Evolutionary conservation across 192 early-diverging fungal genomes (phyloP).

Genomic region (Dissophora ornata): DNA sequence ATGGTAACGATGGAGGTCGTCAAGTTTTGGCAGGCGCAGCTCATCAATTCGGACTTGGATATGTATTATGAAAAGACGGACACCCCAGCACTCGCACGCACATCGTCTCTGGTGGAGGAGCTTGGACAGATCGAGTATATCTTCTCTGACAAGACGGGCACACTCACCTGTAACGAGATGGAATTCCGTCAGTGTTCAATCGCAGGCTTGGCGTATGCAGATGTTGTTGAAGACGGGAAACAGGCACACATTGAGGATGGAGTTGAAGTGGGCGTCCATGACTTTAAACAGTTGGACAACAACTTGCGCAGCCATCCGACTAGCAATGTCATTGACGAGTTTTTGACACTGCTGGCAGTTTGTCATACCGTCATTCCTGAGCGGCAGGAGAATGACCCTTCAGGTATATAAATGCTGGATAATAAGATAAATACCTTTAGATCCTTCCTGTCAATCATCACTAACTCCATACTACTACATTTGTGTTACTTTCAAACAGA

Average conservation of each 20-base stretch:
- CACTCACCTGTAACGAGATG: slow-evolving; percentile 90
- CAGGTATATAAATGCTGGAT: too few relatives aligned
- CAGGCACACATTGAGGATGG: slow-evolving; percentile 82
- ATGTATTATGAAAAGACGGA: slow-evolving; percentile 96
- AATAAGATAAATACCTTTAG: too few relatives aligned
- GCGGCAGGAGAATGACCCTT: slow-evolving; percentile 55
- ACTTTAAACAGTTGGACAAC: slow-evolving; percentile 70
- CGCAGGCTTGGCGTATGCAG: slow-evolving; percentile 91
- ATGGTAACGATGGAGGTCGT: slow-evolving; percentile 99
- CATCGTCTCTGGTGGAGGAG: slow-evolving; percentile 95
- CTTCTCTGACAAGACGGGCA: slow-evolving; percentile 96
- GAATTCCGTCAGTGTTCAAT: slow-evolving; percentile 91
- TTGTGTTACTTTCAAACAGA: slow-evolving; percentile 48
- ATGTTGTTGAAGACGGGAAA: slow-evolving; percentile 89
- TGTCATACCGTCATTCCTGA: slow-evolving; percentile 99
- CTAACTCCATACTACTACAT: neutral
- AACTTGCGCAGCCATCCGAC: slow-evolving; percentile 69
- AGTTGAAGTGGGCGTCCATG: slow-evolving; percentile 72
- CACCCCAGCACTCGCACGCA: slow-evolving; percentile 94
- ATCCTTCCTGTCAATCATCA: too few relatives aligned
- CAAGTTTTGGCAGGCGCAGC: slow-evolving; percentile 88
- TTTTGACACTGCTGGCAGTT: slow-evolving; percentile 88
- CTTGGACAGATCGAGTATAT: slow-evolving; percentile 98
- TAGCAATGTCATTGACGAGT: slow-evolving; percentile 83
- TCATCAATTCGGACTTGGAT: slow-evolving; percentile 94